These are phyloP conservation scores for Pilatotrama ljubarskyi DNA, from an alignment of 768 basidiomycete genomes.

Conservation along the genomic window DNA sequence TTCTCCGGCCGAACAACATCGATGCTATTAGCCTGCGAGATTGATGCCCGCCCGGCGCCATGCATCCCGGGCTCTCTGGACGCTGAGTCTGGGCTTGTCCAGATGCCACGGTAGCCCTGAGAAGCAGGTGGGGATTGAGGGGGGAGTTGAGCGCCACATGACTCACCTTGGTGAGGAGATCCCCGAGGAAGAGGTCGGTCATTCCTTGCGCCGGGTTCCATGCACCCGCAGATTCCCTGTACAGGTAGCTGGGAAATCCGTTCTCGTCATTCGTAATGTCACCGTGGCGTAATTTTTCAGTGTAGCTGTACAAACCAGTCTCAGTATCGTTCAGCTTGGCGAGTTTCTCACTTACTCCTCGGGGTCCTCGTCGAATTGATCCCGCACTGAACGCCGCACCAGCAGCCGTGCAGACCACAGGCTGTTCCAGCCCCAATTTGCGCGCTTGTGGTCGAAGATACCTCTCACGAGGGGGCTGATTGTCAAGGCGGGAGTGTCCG, in stretches of 20 bases:
- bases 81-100: conserved; percentile 3
- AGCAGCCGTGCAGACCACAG: neutral
- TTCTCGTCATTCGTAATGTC: too few species aligned
- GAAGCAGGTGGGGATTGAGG: neutral
- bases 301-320: neutral
- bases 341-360: neutral
- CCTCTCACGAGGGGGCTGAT: neutral
- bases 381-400: neutral
- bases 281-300: too few species aligned
- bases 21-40: neutral
- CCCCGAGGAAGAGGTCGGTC: neutral
- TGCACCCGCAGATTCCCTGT: too few species aligned
- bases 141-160: too few species aligned
- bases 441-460: neutral
- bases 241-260: too few species aligned
- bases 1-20: neutral
- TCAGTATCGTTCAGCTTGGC: too few species aligned
- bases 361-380: neutral
- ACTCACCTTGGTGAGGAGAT: neutral
- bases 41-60: neutral
- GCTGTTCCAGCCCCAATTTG: conserved; percentile 5
- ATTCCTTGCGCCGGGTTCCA: too few species aligned
- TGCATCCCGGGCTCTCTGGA: neutral
- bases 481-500: neutral
- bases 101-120: neutral